Evolutionary conservation across 345 rosid species (phyloP).

Genomic region (Gossypium mustelinum): DNA sequence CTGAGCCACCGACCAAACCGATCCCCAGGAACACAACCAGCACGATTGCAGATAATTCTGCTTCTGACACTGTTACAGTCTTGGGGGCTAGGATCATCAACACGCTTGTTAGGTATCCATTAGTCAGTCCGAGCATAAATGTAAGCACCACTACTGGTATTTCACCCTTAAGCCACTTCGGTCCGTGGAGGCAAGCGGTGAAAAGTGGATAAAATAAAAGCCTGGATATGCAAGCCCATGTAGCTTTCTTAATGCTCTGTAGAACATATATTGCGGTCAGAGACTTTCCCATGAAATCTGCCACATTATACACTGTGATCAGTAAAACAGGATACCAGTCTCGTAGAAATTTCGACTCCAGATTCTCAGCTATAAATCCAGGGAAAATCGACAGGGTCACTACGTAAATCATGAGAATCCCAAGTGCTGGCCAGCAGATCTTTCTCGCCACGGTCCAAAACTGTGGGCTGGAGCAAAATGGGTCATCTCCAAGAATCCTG

Average conservation of each 20-base stretch:
- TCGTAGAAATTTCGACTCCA: conserved; percentile 46
- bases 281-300: conserved; percentile 79
- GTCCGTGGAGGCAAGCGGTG: conserved; percentile 72
- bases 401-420: conserved; percentile 52
- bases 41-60: conserved; percentile 73
- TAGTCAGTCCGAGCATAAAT: conserved; percentile 67
- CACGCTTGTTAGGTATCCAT: conserved; percentile 84
- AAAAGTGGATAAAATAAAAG: conserved; percentile 72
- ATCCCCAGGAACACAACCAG: conserved; percentile 70
- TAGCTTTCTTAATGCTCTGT: conserved; percentile 48
- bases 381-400: conserved; percentile 87
- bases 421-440: conserved; percentile 53
- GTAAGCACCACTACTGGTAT: conserved; percentile 58
- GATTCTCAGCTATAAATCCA: conserved; percentile 68
- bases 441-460: conserved; percentile 51
- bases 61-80: conserved; percentile 59
- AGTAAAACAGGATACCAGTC: conserved; percentile 86
- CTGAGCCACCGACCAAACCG: conserved; percentile 73
- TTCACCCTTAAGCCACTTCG: conserved; percentile 74
- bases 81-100: conserved; percentile 81
- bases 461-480: conserved; percentile 28
- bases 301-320: conserved; percentile 64
- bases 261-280: conserved; percentile 55
- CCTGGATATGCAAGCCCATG: conserved; percentile 64
- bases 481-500: conserved; percentile 24